These are phyloP conservation scores for Colletotrichum acutatum DNA, from an alignment of 2,329 filamentous ascomycete species.

Conservation along the genomic window DNA sequence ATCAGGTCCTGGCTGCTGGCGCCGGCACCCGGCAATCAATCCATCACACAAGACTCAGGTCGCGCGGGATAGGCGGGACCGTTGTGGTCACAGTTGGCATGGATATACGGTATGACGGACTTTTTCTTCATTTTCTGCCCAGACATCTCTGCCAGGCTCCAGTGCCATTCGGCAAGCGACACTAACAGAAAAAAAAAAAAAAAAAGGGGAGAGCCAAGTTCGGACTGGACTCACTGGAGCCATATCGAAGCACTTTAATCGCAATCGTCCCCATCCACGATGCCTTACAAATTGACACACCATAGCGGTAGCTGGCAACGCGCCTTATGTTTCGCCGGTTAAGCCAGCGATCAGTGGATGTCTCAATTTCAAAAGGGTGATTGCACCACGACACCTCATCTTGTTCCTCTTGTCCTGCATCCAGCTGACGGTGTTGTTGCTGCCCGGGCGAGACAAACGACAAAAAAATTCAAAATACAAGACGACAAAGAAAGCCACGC, in stretches of 20 bases:
- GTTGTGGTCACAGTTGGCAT: background rate
- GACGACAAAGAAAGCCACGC: background rate
- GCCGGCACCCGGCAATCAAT: conserved; percentile 26
- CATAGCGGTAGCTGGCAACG: background rate
- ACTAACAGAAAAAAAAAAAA: background rate
- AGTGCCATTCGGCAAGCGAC: background rate
- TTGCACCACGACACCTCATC: conserved; percentile 1
- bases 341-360: conserved; percentile 30
- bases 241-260: background rate
- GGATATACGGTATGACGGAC: background rate
- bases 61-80: background rate
- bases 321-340: background rate
- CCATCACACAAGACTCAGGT: conserved; percentile 11
- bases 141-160: background rate
- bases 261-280: background rate
- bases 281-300: background rate
- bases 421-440: background rate
- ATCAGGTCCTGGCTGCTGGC: background rate
- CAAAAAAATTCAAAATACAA: background rate
- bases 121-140: background rate
- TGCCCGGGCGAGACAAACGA: background rate
- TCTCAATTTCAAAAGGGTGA: conserved; percentile 16
- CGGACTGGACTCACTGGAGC: background rate
- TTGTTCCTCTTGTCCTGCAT: background rate
- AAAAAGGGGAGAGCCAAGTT: background rate